A percentile compares a stretch with the other conserved stretches of the same genome.
These are phyloP conservation scores for Lipomyces orientalis DNA, from an alignment of 805 yeast species.

Conservation along the genomic window DNA sequence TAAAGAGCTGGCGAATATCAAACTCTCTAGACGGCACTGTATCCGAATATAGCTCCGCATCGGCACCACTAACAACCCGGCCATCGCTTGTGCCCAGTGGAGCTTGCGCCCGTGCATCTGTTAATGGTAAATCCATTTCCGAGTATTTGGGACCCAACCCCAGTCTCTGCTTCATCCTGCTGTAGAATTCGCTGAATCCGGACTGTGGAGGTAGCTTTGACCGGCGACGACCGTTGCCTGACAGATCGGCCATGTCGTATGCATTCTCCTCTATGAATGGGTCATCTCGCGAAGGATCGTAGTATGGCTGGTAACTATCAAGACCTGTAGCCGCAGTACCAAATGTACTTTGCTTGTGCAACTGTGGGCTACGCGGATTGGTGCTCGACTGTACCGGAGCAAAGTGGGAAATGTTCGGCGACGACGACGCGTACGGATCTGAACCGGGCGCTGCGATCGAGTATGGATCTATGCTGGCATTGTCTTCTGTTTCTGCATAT, in stretches of 20 bases:
- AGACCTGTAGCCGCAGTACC: slow-evolving; percentile 17
- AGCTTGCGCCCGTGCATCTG: slow-evolving; percentile 26
- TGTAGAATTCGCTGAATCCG: slow-evolving; percentile 26
- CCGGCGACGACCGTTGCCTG: slow-evolving; percentile 1
- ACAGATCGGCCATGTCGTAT: not conserved
- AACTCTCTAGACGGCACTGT: slow-evolving; percentile 17
- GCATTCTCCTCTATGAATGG: not conserved
- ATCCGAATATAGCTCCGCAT: not conserved
- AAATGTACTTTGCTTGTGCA: not conserved
- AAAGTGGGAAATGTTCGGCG: not conserved
- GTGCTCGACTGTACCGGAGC: not conserved
- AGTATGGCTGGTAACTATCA: slow-evolving; percentile 31
- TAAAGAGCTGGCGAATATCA: slow-evolving; percentile 19
- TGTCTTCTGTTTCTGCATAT: not conserved
- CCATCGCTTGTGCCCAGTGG: slow-evolving; percentile 18
- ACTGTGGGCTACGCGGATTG: not conserved
- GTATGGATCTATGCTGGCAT: slow-evolving; percentile 14
- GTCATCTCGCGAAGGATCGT: slow-evolving; percentile 22
- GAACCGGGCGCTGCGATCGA: slow-evolving; percentile 3
- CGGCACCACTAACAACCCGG: not conserved
- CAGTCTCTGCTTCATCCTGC: slow-evolving; percentile 25
- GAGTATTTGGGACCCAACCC: slow-evolving; percentile 28
- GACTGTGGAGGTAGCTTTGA: slow-evolving; percentile 18
- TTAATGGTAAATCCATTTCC: slow-evolving; percentile 34
- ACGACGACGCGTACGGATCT: not conserved